Percentiles rank a stretch among this genome's conserved stretches.
Conservation (phyloP, 2,329 filamentous ascomycete species). For the Bertia moriformis region DNA sequence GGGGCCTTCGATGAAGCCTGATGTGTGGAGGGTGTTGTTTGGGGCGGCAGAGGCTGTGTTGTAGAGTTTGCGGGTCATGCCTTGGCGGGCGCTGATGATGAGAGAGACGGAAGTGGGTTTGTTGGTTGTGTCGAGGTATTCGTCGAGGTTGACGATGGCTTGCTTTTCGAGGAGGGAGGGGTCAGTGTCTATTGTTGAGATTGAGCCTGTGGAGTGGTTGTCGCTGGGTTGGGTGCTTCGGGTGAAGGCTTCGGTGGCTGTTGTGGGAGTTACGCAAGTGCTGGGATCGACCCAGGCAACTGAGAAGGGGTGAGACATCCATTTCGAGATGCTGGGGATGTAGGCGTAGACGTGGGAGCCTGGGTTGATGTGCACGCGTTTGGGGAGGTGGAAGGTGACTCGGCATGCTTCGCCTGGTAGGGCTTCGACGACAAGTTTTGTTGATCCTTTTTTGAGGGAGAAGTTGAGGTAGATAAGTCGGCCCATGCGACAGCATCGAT, state of each 20-base stretch:
- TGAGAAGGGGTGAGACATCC: constrained; percentile 32
- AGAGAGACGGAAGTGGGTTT: constrained; percentile 29
- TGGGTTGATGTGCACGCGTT: constrained; percentile 33
- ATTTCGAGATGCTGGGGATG: constrained; percentile 30
- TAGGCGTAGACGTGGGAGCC: constrained; percentile 48
- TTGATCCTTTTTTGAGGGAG: constrained; percentile 27
- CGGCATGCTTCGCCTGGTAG: constrained; percentile 26
- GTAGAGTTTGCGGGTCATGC: constrained; percentile 46
- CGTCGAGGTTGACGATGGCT: constrained; percentile 9
- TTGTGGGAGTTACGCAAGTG: constrained; percentile 9
- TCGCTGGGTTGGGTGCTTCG: constrained; percentile 2
- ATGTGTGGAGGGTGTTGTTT: constrained; percentile 30
- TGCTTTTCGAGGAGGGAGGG: constrained; percentile 17
- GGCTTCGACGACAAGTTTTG: constrained; percentile 38
- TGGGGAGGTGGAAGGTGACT: constrained; percentile 42
- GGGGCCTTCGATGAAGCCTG: constrained; percentile 46
- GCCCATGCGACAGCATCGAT: constrained; percentile 26
- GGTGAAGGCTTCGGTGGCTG: constrained; percentile 5
- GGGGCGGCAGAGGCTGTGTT: constrained; percentile 33
- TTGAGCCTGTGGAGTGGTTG: constrained; percentile 7
- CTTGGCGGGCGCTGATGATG: constrained; percentile 43
- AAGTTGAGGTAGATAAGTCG: constrained; percentile 37
- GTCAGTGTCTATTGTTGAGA: too few relatives aligned
- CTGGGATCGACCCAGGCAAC: constrained; percentile 25
- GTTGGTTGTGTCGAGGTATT: background rate